Conservation (phyloP, 805 yeast genomes). For the Maudiozyma bulderi region DNA sequence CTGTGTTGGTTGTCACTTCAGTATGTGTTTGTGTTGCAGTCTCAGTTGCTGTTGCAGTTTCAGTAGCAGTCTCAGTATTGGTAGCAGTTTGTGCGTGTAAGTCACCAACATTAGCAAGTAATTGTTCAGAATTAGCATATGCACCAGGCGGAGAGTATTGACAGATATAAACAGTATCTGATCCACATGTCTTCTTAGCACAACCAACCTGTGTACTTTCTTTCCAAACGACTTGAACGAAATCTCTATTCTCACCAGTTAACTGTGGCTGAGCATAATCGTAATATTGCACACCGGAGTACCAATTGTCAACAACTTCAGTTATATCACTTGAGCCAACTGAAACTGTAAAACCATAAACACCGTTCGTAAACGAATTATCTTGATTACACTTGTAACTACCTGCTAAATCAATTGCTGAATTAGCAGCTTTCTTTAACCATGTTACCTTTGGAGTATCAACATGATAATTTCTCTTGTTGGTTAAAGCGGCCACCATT, state of each 20-base stretch:
- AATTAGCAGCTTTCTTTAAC: not conserved
- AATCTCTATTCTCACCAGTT: not conserved
- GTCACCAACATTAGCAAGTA: not conserved
- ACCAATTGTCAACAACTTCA: not conserved
- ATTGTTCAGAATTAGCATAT: not conserved
- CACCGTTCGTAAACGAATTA: not conserved
- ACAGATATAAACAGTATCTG: not conserved
- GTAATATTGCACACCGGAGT: not conserved
- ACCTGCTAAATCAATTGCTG: not conserved
- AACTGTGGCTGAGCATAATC: not conserved
- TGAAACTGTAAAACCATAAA: not conserved
- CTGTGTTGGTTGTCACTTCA: not conserved
- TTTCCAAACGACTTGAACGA: not conserved
- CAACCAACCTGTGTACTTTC: not conserved
- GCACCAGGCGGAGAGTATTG: not conserved
- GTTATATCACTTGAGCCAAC: not conserved
- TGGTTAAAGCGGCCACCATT: not conserved
- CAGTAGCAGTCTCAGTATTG: not conserved
- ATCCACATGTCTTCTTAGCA: not conserved
- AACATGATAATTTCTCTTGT: conserved; percentile 1
- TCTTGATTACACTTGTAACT: not conserved
- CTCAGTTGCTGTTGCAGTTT: not conserved
- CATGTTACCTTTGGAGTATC: not conserved
- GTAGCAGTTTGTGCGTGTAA: not conserved
- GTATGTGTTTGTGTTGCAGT: not conserved